Base-by-base conservation (phyloP, 225 moss, liverwort and hornwort species). In the Rhytidiadelphus loreus region DNA sequence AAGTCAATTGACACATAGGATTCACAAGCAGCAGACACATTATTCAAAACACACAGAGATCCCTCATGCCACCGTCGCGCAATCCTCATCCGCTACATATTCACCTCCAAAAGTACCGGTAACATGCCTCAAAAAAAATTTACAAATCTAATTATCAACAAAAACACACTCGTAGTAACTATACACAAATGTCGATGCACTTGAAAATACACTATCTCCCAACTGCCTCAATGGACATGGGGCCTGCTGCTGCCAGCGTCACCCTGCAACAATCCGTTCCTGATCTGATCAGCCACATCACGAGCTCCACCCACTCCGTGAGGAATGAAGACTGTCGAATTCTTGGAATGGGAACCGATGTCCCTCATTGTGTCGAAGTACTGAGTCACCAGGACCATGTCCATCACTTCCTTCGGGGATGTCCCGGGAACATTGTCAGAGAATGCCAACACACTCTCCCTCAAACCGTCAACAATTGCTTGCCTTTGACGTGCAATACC, bases 351-450 rank as follows among this genome's bases (percentile, higher is more conserved):
- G 29, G 94, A 72, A 81, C 97, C 97, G 52, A 97, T 97, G 39
- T 97, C 97, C 87, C 90, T 95, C 97, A 97, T 95, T 8, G 97
- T 97, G 88, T 97, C 97, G 84, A 97, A 97, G 88, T 97, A 97
- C 88, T 97, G 97, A 12, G 97, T 97, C 32, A 97, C 88, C 64
- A 97, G 88, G 50, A 97, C 96, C 97, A 97, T 95, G 79, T 97
- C 97, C 90, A 97, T 94, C 48, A 97, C 97, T 88, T 97, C 97
- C 88, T 91, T 97, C 18, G 97, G 91, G 12, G 95, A 91, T 15
- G 97, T 97, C 60, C 97, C 97, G 39, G 96, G 97, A 58, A 97
- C 97, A 69, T 97, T 96, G 89, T 96, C 93, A 35, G 97, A 95
- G 46, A 97, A 97, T 21, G 95, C 95, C 87, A 97, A 83, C 50